Percentiles rank a stretch among this genome's conserved stretches.
phyloP scores from a whole-genome alignment of 2,329 filamentous ascomycete species.

The Fusarium begoniae region DNA sequence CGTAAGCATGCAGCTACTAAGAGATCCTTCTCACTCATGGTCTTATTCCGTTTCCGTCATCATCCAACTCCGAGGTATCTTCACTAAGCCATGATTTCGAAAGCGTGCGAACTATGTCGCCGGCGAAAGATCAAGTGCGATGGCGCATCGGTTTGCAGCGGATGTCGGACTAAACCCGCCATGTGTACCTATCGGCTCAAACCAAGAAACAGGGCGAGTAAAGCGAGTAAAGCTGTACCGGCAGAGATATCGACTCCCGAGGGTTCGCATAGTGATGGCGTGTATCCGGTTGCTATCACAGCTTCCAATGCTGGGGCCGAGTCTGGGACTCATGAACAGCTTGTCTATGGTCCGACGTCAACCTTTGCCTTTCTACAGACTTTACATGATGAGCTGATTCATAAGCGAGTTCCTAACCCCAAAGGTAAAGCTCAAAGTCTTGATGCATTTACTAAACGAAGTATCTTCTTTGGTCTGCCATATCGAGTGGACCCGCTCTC shows the following conservation, averaged over 20 bases:
- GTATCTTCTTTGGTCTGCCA: neutral
- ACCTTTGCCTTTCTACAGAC: neutral
- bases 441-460: neutral
- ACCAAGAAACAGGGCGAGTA: accelerated
- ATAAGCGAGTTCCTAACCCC: accelerated
- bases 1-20: neutral
- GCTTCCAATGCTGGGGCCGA: neutral
- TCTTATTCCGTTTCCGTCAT: accelerated
- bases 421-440: neutral
- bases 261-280: neutral
- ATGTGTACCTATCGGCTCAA: neutral
- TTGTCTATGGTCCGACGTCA: neutral
- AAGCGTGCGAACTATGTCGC: neutral
- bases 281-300: too few relatives aligned
- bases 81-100: neutral
- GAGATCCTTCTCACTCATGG: neutral
- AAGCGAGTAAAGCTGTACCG: accelerated
- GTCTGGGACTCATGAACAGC: too few relatives aligned
- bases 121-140: neutral
- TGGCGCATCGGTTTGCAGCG: neutral
- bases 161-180: accelerated
- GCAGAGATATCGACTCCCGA: accelerated
- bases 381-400: neutral
- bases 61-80: neutral
- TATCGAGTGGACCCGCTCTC: too few relatives aligned